Evolutionary conservation across 305 asterid species (phyloP).

Genomic region (Solanum aculeatissimum): DNA sequence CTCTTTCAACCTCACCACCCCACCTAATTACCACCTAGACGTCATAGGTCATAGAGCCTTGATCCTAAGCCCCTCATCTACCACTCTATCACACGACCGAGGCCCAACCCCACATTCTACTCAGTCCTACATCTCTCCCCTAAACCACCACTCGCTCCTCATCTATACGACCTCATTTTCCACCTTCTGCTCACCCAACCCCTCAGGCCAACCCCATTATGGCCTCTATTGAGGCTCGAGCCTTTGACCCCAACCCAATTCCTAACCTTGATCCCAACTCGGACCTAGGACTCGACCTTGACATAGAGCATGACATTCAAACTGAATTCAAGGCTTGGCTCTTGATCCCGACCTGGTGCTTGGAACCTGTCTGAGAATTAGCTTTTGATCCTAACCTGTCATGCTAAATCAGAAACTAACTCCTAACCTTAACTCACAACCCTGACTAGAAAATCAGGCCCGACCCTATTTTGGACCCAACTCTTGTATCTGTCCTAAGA

Average conservation of each 20-base stretch:
- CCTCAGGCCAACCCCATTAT: background rate
- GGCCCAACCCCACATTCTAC: background rate
- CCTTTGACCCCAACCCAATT: background rate
- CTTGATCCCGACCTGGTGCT: background rate
- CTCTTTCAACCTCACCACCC: background rate
- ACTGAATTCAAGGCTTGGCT: background rate
- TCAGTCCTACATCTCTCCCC: background rate
- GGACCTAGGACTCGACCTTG: background rate
- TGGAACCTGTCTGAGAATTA: too few species aligned
- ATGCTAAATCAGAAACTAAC: too few species aligned
- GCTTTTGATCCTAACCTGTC: too few species aligned
- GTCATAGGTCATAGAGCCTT: background rate
- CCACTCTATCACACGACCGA: background rate
- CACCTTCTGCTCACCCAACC: background rate
- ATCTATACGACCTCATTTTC: background rate
- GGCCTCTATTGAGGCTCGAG: background rate
- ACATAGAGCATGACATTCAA: background rate
- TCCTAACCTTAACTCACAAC: too few species aligned
- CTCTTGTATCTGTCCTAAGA: background rate
- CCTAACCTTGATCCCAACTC: background rate
- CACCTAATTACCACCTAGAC: background rate
- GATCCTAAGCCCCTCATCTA: background rate
- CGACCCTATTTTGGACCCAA: too few species aligned
- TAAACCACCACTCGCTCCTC: background rate
- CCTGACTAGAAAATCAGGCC: too few species aligned